Evolutionary conservation across 2,329 filamentous ascomycete species (phyloP).

Genomic region (Botrytis aclada): DNA sequence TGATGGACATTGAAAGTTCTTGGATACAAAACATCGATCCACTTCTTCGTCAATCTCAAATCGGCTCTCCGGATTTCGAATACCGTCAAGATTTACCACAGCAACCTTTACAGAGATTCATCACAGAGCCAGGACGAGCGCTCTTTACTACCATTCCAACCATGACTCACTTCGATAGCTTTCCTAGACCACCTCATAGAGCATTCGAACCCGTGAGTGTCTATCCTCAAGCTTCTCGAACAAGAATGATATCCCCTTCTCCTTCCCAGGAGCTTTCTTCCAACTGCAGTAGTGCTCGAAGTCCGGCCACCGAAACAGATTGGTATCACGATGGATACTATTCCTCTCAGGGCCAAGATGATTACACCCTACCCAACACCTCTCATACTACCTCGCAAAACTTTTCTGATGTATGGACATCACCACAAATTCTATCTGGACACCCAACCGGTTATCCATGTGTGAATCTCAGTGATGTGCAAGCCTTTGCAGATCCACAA

Average conservation of each 20-base stretch:
- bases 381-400: slow-evolving; percentile 20
- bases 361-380: slow-evolving; percentile 16
- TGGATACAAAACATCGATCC: slow-evolving; percentile 28
- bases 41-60: slow-evolving; percentile 16
- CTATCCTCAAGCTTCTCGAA: slow-evolving; percentile 23
- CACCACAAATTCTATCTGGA: neutral
- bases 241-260: slow-evolving; percentile 28
- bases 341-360: slow-evolving; percentile 24
- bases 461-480: slow-evolving; percentile 35
- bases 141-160: slow-evolving; percentile 23
- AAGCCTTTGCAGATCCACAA: slow-evolving; percentile 30
- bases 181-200: slow-evolving; percentile 8
- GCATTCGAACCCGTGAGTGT: slow-evolving; percentile 23
- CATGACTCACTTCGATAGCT: slow-evolving; percentile 11
- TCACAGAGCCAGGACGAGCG: slow-evolving; percentile 23
- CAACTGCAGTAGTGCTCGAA: slow-evolving; percentile 27
- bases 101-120: slow-evolving; percentile 27
- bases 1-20: slow-evolving; percentile 17
- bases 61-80: slow-evolving; percentile 6
- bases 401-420: slow-evolving; percentile 17
- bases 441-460: slow-evolving; percentile 17
- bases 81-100: slow-evolving; percentile 22
- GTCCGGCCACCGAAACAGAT: slow-evolving; percentile 27
- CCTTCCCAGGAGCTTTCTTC: slow-evolving; percentile 30
- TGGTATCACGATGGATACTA: slow-evolving; percentile 24